These are phyloP conservation scores for Luffa acutangula DNA, from an alignment of 306 rosid genomes.

Conservation along the genomic window DNA sequence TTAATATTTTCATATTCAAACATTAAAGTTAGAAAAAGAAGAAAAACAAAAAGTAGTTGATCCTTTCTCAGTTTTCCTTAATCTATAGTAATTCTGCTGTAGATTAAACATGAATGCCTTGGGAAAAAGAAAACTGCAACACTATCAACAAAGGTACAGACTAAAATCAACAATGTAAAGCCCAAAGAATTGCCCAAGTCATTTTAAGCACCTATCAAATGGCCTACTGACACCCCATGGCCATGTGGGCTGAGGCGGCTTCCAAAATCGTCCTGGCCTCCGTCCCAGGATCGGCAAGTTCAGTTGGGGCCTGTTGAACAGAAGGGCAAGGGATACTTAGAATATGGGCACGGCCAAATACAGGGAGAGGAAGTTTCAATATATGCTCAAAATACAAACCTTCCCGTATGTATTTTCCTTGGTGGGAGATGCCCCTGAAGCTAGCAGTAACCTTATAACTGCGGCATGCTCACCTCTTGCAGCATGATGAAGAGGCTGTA, in stretches of 20 bases:
- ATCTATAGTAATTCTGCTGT: neutral
- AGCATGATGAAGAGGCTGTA: constrained; percentile 93
- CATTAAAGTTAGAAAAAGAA: neutral
- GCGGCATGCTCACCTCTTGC: constrained; percentile 85
- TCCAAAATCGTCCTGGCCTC: constrained; percentile 62
- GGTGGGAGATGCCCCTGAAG: constrained; percentile 57
- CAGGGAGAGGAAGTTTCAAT: neutral
- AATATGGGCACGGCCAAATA: neutral
- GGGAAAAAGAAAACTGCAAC: neutral
- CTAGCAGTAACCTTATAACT: constrained; percentile 43
- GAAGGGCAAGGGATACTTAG: constrained; percentile 5
- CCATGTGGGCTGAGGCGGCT: constrained; percentile 28
- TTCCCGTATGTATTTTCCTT: constrained; percentile 53
- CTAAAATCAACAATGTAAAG: neutral
- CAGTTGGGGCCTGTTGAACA: constrained; percentile 43
- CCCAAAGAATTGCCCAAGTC: neutral
- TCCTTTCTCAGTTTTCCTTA: neutral
- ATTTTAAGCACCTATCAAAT: neutral
- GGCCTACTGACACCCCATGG: constrained; percentile 19
- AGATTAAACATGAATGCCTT: neutral
- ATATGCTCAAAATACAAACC: constrained; percentile 28
- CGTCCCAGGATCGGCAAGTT: constrained; percentile 52
- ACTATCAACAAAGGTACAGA: neutral
- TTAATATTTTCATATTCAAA: neutral
- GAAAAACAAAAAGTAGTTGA: neutral